phyloP scores from a whole-genome alignment of 2,329 filamentous ascomycete species.

The Ciborinia camelliae region DNA sequence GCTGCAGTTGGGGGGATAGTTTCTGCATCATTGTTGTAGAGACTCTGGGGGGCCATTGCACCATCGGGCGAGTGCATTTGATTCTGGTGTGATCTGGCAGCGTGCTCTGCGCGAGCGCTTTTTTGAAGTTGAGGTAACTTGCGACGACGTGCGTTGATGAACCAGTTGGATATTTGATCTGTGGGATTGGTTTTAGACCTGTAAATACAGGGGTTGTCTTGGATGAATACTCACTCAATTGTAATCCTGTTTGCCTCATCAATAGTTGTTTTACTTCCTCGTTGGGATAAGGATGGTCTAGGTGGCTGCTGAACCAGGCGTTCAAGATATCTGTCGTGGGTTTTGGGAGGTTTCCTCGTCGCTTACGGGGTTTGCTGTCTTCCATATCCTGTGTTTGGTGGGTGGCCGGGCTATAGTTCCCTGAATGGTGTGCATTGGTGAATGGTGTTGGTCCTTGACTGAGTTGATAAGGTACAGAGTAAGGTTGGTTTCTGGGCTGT shows the following conservation, averaged over 20 bases:
- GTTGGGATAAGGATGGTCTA: constrained; percentile 79
- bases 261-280: constrained; percentile 85
- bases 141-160: constrained; percentile 71
- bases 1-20: neutral
- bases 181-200: neutral
- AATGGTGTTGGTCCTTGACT: constrained; percentile 31
- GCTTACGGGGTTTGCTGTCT: constrained; percentile 45
- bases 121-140: constrained; percentile 47
- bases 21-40: neutral
- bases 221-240: constrained; percentile 61
- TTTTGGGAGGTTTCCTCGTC: constrained; percentile 86
- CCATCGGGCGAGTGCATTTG: constrained; percentile 10
- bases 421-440: constrained; percentile 20
- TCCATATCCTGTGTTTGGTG: constrained; percentile 20
- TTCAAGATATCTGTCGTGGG: constrained; percentile 79
- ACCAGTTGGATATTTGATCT: constrained; percentile 77
- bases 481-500: constrained; percentile 16
- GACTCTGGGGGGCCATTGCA: neutral
- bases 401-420: neutral
- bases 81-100: constrained; percentile 26
- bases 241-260: constrained; percentile 70
- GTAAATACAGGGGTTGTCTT: neutral
- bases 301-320: constrained; percentile 74
- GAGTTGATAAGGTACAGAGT: constrained; percentile 1
- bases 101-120: constrained; percentile 35